Percentiles rank a stretch among this genome's conserved stretches.
Conservation (phyloP, 2,329 filamentous ascomycete genomes). For the Fusarium fracticaudum region DNA sequence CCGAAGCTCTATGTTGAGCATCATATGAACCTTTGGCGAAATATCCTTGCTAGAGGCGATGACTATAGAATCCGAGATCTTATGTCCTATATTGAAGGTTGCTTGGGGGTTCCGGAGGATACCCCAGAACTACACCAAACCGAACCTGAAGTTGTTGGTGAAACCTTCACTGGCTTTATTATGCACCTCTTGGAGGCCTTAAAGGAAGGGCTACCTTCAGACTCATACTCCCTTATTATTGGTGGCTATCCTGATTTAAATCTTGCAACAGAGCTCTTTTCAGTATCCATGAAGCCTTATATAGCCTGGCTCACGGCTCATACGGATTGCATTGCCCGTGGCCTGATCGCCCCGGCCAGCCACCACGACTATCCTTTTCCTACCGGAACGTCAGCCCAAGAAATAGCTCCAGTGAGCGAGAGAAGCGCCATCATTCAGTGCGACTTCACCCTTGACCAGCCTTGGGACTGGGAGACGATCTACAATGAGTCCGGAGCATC, state of each 20-base stretch:
- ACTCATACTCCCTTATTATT: background rate
- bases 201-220: fast-evolving
- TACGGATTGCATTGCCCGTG: fast-evolving
- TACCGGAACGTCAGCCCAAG: fast-evolving
- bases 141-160: fast-evolving
- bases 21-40: fast-evolving
- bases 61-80: too few relatives aligned
- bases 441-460: background rate
- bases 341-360: fast-evolving
- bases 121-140: too few relatives aligned
- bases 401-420: fast-evolving
- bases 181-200: background rate
- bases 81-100: too few relatives aligned
- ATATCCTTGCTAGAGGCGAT: fast-evolving
- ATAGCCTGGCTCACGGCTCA: fast-evolving
- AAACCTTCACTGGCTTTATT: background rate
- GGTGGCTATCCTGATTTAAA: fast-evolving
- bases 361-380: background rate
- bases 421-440: background rate
- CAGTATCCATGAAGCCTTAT: fast-evolving
- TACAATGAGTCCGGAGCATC: fast-evolving
- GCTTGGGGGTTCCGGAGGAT: too few relatives aligned
- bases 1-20: background rate
- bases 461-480: background rate
- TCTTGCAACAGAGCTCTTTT: fast-evolving